Base-by-base conservation (phyloP, 805 yeast species). In the Babjeviella inositovora region DNA sequence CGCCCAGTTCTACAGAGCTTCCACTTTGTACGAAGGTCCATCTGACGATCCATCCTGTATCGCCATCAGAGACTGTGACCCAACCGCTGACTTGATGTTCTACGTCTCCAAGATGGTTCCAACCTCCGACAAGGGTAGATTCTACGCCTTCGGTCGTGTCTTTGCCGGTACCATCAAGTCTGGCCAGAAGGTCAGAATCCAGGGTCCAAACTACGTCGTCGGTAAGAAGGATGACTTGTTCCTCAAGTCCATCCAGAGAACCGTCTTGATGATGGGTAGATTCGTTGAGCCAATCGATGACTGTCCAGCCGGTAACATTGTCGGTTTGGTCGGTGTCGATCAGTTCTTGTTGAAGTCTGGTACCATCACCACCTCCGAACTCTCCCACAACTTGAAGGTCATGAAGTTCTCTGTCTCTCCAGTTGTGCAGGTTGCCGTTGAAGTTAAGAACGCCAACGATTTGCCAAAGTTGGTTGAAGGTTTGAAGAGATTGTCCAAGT, bases 91-190 rank as follows among this genome's bases (percentile, higher is more conserved):
- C 56, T 77, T 87, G 54, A 87, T 87, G 98, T 73, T 87, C 55
- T 87, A 87, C 84, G 90, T 87, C 53, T 90, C 97, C 65, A 87
- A 87, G 94, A 87, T 87, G 98, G 97, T 87, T 45, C 98, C 98
- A 64, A 87, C 98, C 57, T 87, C 97, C 46, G 98, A 87, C 65
- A 90, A 87, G 73, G 98, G 98, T 75, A 84, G 98, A 70, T 87
- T 87, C 93, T 87, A 84, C 77, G 98, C 98, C 54, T 90, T 87
- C 70, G 98, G 98, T 65, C 90, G 98, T 74, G 97, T 87, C 57
- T 87, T 87, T 70, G 80, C 97, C 46, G 98, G 98, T 84, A 87
- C 97, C 51, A 96, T 90, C 52, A 80, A 65, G 60, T 81, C 95
- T 48, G 98, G 98, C 66, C 82, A 76, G 74, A 87, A 87, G 81